A percentile compares a stretch with the other conserved stretches of the same genome.
These are phyloP conservation scores for Clitocybe nebularis DNA, from an alignment of 1,284 basidiomycete species.

Conservation along the genomic window DNA sequence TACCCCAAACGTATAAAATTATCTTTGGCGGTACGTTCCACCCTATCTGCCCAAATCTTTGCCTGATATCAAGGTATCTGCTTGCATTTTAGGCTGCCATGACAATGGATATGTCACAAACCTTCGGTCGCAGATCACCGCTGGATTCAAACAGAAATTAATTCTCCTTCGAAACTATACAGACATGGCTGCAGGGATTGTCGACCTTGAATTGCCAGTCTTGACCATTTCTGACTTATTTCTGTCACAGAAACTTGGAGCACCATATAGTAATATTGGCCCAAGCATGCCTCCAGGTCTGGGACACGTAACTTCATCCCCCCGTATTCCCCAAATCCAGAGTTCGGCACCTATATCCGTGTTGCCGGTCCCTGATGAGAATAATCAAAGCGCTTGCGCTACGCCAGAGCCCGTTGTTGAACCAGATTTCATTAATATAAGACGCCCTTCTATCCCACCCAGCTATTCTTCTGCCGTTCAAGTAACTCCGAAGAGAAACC, in stretches of 20 bases:
- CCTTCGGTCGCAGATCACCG: conserved; percentile 60
- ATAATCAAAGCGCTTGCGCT: conserved; percentile 20
- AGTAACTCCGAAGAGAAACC: conserved; percentile 24
- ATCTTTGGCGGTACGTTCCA: conserved; percentile 52
- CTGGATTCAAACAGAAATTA: conserved; percentile 61
- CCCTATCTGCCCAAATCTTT: background rate
- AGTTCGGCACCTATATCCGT: conserved; percentile 5
- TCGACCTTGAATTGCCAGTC: conserved; percentile 49
- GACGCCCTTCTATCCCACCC: conserved; percentile 16
- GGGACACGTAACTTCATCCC: conserved; percentile 5
- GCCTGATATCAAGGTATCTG: conserved; percentile 2
- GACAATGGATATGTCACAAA: conserved; percentile 69
- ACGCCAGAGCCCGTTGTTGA: conserved; percentile 21
- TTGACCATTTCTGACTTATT: conserved; percentile 61
- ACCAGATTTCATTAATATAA: conserved; percentile 14
- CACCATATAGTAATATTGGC: conserved; percentile 4
- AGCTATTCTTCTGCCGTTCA: conserved; percentile 35
- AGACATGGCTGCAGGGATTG: conserved; percentile 57
- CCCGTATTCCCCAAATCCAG: conserved; percentile 7
- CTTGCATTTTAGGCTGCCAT: conserved; percentile 49
- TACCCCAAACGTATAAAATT: conserved; percentile 58
- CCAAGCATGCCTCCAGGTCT: conserved; percentile 13
- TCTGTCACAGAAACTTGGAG: conserved; percentile 46
- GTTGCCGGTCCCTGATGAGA: conserved; percentile 10
- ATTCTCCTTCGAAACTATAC: conserved; percentile 62